A percentile compares a stretch with the other conserved stretches of the same genome.
phyloP scores from a whole-genome alignment of 106 monocot species.

The Platanthera zijinensis region DNA sequence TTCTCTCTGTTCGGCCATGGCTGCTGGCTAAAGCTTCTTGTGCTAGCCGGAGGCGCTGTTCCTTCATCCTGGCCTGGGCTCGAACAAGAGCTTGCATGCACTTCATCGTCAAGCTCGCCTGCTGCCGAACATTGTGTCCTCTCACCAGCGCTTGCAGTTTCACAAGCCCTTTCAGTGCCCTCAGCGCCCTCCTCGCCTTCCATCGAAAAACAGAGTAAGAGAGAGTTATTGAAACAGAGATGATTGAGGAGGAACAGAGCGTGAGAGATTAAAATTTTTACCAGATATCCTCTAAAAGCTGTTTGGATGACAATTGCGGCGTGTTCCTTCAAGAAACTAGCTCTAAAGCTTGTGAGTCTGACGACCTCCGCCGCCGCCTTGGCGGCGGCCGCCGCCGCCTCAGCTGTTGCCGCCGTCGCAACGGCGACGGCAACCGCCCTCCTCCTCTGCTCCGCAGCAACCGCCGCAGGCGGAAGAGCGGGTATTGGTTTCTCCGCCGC shows the following conservation, averaged over 20 bases:
- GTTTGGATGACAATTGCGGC: slow-evolving; percentile 85
- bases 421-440: slow-evolving; percentile 65
- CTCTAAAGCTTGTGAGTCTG: slow-evolving; percentile 44
- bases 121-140: slow-evolving; percentile 88
- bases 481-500: neutral
- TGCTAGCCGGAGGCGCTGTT: slow-evolving; percentile 66
- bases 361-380: slow-evolving; percentile 84
- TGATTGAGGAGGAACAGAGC: no score
- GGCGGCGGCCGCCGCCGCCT: slow-evolving; percentile 77
- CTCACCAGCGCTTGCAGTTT: slow-evolving; percentile 91
- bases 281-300: slow-evolving; percentile 85
- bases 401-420: slow-evolving; percentile 76
- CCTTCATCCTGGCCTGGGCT: slow-evolving; percentile 66
- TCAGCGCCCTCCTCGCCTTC: slow-evolving; percentile 77
- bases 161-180: slow-evolving; percentile 81
- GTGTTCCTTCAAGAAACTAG: slow-evolving; percentile 38
- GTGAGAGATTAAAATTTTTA: slow-evolving; percentile 5
- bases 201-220: neutral
- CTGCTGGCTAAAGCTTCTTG: neutral
- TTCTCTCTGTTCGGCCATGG: slow-evolving; percentile 18
- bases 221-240: neutral
- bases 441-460: slow-evolving; percentile 45
- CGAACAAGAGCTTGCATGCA: slow-evolving; percentile 94
- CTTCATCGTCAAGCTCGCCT: slow-evolving; percentile 86
- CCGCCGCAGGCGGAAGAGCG: slow-evolving; percentile 6